Percentiles rank a stretch among this genome's conserved stretches.
Conservation (phyloP, 2,329 filamentous ascomycete genomes). For the Penicillium sp. region DNA sequence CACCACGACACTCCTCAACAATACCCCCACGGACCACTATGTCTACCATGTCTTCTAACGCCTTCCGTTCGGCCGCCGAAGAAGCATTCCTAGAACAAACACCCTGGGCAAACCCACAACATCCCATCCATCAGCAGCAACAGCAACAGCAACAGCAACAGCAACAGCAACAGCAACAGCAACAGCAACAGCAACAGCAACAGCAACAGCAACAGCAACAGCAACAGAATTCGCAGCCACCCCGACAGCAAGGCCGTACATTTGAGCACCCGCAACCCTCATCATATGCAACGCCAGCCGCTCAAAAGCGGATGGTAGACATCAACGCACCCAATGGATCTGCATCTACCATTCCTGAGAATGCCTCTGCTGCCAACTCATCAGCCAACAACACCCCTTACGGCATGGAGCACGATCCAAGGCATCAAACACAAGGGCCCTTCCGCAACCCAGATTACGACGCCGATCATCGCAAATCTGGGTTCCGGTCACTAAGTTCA, state of each 20-base stretch:
- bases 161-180: slow-evolving; percentile 49
- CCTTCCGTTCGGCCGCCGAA: slow-evolving; percentile 59
- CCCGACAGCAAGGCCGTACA: slow-evolving; percentile 33
- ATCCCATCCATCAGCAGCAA: slow-evolving; percentile 64
- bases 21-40: slow-evolving; percentile 31
- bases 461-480: slow-evolving; percentile 32
- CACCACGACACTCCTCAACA: slow-evolving; percentile 28
- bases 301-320: slow-evolving; percentile 47
- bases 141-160: slow-evolving; percentile 51
- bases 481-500: slow-evolving; percentile 40
- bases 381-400: slow-evolving; percentile 47
- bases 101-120: slow-evolving; percentile 88
- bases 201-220: slow-evolving; percentile 50
- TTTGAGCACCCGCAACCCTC: slow-evolving; percentile 38
- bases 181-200: slow-evolving; percentile 52
- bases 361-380: slow-evolving; percentile 43
- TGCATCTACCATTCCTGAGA: slow-evolving; percentile 49
- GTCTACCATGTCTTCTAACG: slow-evolving; percentile 36
- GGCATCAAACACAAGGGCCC: slow-evolving; percentile 23
- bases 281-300: slow-evolving; percentile 44
- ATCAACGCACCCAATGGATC: slow-evolving; percentile 46
- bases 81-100: slow-evolving; percentile 88
- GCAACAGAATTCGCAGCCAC: slow-evolving; percentile 48
- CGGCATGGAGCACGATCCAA: slow-evolving; percentile 38
- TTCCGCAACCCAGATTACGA: slow-evolving; percentile 38